Conservation (phyloP, 2,329 filamentous ascomycete genomes). For the Neocatenulostroma microsporum region DNA sequence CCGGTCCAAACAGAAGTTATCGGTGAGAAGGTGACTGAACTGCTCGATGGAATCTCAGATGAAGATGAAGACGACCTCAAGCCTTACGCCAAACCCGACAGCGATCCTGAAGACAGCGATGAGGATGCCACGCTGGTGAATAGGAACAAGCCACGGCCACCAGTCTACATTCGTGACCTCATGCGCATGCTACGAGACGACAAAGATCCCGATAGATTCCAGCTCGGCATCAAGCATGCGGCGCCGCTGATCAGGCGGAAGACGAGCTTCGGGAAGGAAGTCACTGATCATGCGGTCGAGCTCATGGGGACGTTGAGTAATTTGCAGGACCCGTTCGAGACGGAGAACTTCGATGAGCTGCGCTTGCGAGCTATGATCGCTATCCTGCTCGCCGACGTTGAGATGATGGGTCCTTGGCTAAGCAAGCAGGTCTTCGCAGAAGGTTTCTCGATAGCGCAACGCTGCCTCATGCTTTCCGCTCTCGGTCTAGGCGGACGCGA, state of each 20-base stretch:
- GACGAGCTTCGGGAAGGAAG: constrained; percentile 77
- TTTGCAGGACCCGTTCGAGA: constrained; percentile 75
- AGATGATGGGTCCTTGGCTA: constrained; percentile 75
- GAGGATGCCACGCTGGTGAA: constrained; percentile 87
- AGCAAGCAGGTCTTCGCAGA: constrained; percentile 80
- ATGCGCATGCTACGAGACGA: constrained; percentile 69
- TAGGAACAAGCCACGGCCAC: constrained; percentile 71
- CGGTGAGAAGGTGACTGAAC: constrained; percentile 27
- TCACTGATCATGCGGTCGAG: constrained; percentile 74
- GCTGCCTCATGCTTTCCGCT: constrained; percentile 71
- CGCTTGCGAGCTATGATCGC: constrained; percentile 76
- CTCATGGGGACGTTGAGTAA: constrained; percentile 69
- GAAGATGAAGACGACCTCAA: constrained; percentile 57
- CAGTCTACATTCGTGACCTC: constrained; percentile 85
- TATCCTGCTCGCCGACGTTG: constrained; percentile 66
- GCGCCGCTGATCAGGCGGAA: constrained; percentile 79
- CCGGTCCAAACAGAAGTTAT: constrained; percentile 22
- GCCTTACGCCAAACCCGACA: constrained; percentile 77
- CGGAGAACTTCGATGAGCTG: constrained; percentile 67
- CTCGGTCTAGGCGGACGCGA: constrained; percentile 78
- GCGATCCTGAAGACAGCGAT: constrained; percentile 83
- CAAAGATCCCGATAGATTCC: constrained; percentile 78
- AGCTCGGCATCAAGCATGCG: constrained; percentile 68
- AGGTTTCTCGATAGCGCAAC: constrained; percentile 80
- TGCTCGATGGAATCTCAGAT: constrained; percentile 36